A percentile compares a stretch with the other conserved stretches of the same genome.
phyloP scores from a whole-genome alignment of 2,329 filamentous ascomycete species.

The Neurospora crassa region DNA sequence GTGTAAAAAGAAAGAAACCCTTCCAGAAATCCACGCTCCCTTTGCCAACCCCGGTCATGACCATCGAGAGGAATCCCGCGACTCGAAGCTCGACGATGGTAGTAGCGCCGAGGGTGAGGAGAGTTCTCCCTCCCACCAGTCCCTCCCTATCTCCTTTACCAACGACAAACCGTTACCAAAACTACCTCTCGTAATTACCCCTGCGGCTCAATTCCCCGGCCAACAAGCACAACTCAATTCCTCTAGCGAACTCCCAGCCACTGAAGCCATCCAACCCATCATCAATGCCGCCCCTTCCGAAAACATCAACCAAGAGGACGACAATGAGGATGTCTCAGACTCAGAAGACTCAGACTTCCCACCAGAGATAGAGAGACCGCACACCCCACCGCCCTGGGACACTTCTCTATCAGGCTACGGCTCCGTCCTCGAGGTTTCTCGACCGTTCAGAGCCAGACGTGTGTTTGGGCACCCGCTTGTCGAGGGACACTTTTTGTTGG shows the following conservation, averaged over 20 bases:
- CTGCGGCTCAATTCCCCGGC: too few relatives aligned
- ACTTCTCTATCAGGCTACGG: background rate
- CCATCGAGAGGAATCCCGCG: background rate
- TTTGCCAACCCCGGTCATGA: background rate
- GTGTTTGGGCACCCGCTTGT: background rate
- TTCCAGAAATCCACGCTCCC: background rate
- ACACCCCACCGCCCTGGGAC: background rate
- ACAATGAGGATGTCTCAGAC: background rate
- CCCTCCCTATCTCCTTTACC: accelerated
- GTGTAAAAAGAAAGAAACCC: background rate
- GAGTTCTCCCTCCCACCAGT: background rate
- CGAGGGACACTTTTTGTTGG: background rate
- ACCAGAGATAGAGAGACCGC: background rate
- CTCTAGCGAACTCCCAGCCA: background rate
- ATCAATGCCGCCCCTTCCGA: too few relatives aligned
- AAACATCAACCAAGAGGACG: background rate
- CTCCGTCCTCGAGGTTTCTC: background rate
- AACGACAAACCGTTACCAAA: background rate
- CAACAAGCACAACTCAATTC: background rate
- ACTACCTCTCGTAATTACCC: too few relatives aligned
- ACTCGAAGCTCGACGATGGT: background rate
- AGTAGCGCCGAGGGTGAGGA: background rate
- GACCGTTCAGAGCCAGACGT: background rate
- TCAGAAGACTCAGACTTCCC: background rate
- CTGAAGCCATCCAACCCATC: background rate